Percentiles rank a stretch among this genome's conserved stretches.
These are phyloP conservation scores for Zygnema circumcarinatum DNA, from an alignment of 139 green algal genomes.

Conservation along the genomic window DNA sequence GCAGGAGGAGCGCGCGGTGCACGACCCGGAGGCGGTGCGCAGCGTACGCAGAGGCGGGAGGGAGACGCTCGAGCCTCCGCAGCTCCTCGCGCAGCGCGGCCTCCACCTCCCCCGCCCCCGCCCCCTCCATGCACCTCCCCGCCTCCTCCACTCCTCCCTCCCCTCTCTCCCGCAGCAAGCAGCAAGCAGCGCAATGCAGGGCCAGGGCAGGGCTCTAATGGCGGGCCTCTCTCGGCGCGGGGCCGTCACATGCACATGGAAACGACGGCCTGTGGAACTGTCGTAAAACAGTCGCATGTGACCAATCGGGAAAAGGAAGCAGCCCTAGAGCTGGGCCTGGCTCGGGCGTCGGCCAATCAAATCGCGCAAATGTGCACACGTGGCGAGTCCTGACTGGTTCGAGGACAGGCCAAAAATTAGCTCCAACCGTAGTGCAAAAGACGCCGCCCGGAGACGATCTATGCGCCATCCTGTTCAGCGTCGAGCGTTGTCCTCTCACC, in stretches of 20 bases:
- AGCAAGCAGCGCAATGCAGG: background rate
- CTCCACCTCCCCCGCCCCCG: too few species aligned
- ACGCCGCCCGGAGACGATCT: background rate
- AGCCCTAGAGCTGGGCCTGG: background rate
- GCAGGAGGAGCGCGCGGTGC: constrained; percentile 5
- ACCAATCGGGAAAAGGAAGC: background rate
- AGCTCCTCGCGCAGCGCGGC: background rate
- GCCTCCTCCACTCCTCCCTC: too few species aligned
- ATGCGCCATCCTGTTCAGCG: background rate
- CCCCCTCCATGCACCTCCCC: background rate
- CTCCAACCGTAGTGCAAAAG: background rate
- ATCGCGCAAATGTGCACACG: too few species aligned
- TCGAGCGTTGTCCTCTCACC: background rate
- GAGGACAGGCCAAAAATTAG: too few species aligned
- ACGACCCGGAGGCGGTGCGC: constrained; percentile 19
- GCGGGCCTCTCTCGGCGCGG: background rate
- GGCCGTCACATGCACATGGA: background rate
- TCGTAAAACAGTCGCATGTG: too few species aligned
- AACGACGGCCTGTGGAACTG: background rate
- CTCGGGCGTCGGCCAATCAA: background rate
- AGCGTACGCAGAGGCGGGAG: background rate
- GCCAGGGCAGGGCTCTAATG: background rate
- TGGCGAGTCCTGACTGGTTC: too few species aligned
- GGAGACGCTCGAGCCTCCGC: constrained; percentile 1
- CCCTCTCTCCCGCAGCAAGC: background rate